phyloP scores from a whole-genome alignment of 2,329 filamentous ascomycete species.

The Calonectria hongkongensis region DNA sequence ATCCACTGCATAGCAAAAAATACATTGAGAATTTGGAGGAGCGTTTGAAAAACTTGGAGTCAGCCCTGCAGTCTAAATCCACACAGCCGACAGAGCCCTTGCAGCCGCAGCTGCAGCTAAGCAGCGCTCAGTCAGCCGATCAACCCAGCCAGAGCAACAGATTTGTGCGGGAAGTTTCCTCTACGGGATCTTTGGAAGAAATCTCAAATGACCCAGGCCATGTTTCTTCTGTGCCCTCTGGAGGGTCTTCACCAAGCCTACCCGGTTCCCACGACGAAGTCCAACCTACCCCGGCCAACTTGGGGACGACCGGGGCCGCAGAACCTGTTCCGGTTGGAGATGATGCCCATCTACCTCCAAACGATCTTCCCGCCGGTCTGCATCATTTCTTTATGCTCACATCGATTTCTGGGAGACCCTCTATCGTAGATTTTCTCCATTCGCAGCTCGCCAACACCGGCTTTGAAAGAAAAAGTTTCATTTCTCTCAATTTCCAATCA shows the following conservation, averaged over 20 bases:
- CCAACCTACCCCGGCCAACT: not conserved
- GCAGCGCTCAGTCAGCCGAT: not conserved
- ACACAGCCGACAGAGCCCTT: not conserved
- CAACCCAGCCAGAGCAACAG: not conserved
- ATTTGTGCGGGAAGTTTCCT: not conserved
- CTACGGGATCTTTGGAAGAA: not conserved
- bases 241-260: not conserved
- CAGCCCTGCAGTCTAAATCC: not conserved
- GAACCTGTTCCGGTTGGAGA: not conserved
- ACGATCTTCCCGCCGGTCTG: not conserved
- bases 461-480: not conserved
- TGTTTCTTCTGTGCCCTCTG: not conserved
- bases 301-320: not conserved
- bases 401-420: not conserved
- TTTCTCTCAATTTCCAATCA: not conserved
- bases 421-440: not conserved
- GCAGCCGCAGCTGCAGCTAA: not conserved
- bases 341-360: not conserved
- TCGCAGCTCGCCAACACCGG: not conserved
- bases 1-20: not conserved
- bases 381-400: not conserved
- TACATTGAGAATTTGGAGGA: slow-evolving; percentile 7
- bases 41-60: slow-evolving; percentile 5
- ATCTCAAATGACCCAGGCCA: not conserved
- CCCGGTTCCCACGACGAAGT: not conserved